Evolutionary conservation across 805 yeast genomes (phyloP).

Genomic region (Clavispora phyllophila): DNA sequence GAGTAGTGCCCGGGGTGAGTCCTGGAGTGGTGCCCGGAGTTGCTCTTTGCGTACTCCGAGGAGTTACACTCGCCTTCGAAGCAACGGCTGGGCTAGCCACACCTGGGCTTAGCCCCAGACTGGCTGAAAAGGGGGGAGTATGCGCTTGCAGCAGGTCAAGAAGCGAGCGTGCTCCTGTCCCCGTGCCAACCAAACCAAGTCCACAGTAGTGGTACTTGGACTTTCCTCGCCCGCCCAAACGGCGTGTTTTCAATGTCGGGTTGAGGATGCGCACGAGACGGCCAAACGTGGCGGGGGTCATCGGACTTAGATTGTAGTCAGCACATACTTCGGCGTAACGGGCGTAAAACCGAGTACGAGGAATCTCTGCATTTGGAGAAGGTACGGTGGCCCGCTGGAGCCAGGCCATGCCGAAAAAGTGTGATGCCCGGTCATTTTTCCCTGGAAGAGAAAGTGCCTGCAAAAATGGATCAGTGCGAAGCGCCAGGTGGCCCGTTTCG

Average conservation of each 20-base stretch:
- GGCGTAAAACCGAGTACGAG: slow-evolving; percentile 40
- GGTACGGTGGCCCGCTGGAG: slow-evolving; percentile 62
- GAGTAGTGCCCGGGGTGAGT: not conserved
- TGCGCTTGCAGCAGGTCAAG: slow-evolving; percentile 8
- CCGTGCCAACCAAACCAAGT: slow-evolving; percentile 34
- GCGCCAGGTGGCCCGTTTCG: slow-evolving; percentile 4
- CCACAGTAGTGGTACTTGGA: slow-evolving; percentile 87
- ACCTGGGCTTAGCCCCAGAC: slow-evolving; percentile 4
- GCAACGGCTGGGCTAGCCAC: not conserved
- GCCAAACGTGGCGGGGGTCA: slow-evolving; percentile 77
- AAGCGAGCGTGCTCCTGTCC: not conserved
- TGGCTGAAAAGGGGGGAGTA: slow-evolving; percentile 7
- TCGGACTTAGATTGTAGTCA: slow-evolving; percentile 44
- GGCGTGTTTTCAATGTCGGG: slow-evolving; percentile 65
- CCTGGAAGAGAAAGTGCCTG: not conserved
- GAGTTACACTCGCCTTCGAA: not conserved
- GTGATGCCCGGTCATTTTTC: slow-evolving; percentile 22
- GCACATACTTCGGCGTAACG: slow-evolving; percentile 38
- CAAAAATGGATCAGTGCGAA: not conserved
- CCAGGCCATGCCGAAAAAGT: slow-evolving; percentile 80
- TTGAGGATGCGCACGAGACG: slow-evolving; percentile 28
- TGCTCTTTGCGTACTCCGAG: not conserved
- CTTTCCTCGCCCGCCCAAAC: slow-evolving; percentile 78
- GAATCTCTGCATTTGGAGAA: slow-evolving; percentile 37
- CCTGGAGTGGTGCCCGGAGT: not conserved